Evolutionary conservation across 345 rosid genomes (phyloP).

Genomic region (Garcia nutans): DNA sequence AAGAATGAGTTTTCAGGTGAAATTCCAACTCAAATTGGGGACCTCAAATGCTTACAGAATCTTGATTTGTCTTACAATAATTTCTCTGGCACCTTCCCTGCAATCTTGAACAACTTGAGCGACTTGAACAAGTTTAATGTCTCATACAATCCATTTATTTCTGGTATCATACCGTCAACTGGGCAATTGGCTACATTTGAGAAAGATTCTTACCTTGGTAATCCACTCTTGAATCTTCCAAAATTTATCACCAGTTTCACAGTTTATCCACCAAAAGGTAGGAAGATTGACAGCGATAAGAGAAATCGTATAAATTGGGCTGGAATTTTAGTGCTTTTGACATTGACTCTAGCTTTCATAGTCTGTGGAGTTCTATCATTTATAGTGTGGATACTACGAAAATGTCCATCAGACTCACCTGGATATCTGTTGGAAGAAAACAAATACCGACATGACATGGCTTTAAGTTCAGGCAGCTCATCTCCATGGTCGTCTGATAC

Average conservation of each 20-base stretch:
- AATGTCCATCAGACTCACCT: constrained; percentile 34
- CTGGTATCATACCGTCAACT: constrained; percentile 62
- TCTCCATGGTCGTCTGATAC: constrained; percentile 76
- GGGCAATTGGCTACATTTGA: constrained; percentile 84
- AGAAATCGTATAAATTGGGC: constrained; percentile 33
- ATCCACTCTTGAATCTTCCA: constrained; percentile 60
- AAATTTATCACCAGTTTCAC: constrained; percentile 41
- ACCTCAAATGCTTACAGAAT: constrained; percentile 61
- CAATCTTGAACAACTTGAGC: constrained; percentile 52
- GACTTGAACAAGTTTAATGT: constrained; percentile 80
- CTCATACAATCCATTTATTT: constrained; percentile 70
- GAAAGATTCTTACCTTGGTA: constrained; percentile 66
- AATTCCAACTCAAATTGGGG: constrained; percentile 66
- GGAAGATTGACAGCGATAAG: background rate
- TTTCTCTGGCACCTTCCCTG: constrained; percentile 73
- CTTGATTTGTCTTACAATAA: constrained; percentile 84
- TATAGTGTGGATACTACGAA: constrained; percentile 42
- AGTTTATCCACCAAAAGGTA: constrained; percentile 1
- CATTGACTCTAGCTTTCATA: constrained; percentile 37
- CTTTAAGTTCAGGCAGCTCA: constrained; percentile 65
- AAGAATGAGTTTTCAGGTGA: constrained; percentile 56
- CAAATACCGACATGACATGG: constrained; percentile 47
- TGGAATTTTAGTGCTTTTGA: constrained; percentile 37
- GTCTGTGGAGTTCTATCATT: constrained; percentile 47
- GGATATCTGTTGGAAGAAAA: constrained; percentile 49